These are phyloP conservation scores for Solanum chiquidenum DNA, from an alignment of 257 asterid species.

Conservation along the genomic window DNA sequence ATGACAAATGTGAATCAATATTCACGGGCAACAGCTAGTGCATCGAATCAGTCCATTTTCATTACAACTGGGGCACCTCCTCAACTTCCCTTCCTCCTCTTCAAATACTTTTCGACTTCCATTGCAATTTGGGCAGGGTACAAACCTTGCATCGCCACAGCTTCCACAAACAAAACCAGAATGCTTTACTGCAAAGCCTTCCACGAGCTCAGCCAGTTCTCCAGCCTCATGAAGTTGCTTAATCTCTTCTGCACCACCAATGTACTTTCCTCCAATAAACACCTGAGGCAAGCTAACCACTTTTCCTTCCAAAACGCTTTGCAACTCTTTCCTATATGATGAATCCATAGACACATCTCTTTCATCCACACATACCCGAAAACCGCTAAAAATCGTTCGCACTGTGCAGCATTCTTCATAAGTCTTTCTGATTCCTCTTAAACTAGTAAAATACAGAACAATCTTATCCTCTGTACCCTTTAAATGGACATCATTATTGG, in stretches of 20 bases:
- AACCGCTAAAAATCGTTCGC: slow-evolving; percentile 66
- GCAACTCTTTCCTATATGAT: slow-evolving; percentile 60
- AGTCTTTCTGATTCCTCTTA: slow-evolving; percentile 72
- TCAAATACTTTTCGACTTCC: slow-evolving; percentile 54
- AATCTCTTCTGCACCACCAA: slow-evolving; percentile 43
- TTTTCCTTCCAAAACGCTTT: slow-evolving; percentile 51
- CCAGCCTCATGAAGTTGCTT: slow-evolving; percentile 45
- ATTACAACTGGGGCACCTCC: slow-evolving; percentile 17
- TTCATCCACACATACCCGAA: slow-evolving; percentile 72
- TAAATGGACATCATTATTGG: slow-evolving; percentile 1
- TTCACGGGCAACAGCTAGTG: slow-evolving; percentile 11
- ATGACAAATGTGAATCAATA: not conserved
- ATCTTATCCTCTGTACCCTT: slow-evolving; percentile 82
- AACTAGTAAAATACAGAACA: slow-evolving; percentile 84
- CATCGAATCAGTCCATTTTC: slow-evolving; percentile 28
- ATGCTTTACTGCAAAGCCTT: slow-evolving; percentile 28
- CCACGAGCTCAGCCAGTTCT: slow-evolving; percentile 29
- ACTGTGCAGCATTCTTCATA: slow-evolving; percentile 68
- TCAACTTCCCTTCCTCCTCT: slow-evolving; percentile 21
- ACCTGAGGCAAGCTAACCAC: slow-evolving; percentile 62
- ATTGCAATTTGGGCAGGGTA: slow-evolving; percentile 42
- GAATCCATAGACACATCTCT: slow-evolving; percentile 81
- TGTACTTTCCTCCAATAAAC: slow-evolving; percentile 54
- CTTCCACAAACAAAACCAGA: slow-evolving; percentile 28
- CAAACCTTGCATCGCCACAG: slow-evolving; percentile 46